Evolutionary conservation across 371 early-diverging fungal genomes (phyloP).

Genomic region (Syncephalastrum sp.): DNA sequence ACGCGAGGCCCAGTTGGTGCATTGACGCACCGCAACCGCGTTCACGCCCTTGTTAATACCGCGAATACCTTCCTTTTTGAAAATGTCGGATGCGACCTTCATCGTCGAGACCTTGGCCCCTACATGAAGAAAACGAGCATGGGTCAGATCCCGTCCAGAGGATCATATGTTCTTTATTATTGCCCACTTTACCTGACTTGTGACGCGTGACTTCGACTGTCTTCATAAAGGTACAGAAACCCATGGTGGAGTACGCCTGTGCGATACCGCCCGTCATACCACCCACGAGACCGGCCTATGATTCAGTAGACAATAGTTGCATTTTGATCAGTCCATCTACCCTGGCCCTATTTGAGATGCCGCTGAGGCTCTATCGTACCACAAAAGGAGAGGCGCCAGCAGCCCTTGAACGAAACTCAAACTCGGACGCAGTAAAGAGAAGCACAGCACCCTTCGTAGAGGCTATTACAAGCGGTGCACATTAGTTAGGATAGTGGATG

Average conservation of each 20-base stretch:
- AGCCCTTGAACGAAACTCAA: slow-evolving; percentile 74
- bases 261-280: slow-evolving; percentile 92
- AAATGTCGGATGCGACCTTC: slow-evolving; percentile 85
- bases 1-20: slow-evolving; percentile 97
- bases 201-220: slow-evolving; percentile 97
- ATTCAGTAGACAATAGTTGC: slow-evolving; percentile 1
- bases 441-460: slow-evolving; percentile 94
- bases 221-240: slow-evolving; percentile 99
- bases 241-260: slow-evolving; percentile 97
- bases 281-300: slow-evolving; percentile 80
- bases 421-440: slow-evolving; percentile 90
- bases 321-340: not conserved
- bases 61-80: slow-evolving; percentile 86
- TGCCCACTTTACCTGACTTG: slow-evolving; percentile 60
- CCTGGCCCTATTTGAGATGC: not conserved
- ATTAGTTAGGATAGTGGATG: too few species aligned
- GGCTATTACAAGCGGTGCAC: slow-evolving; percentile 28
- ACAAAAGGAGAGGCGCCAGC: slow-evolving; percentile 57
- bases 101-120: slow-evolving; percentile 73
- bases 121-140: slow-evolving; percentile 13
- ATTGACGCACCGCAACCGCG: slow-evolving; percentile 90
- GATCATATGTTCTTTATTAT: slow-evolving; percentile 6
- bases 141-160: not conserved
- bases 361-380: slow-evolving; percentile 29
- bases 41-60: slow-evolving; percentile 96